phyloP scores from a whole-genome alignment of 768 basidiomycete species.

The Mycena indigotica region DNA sequence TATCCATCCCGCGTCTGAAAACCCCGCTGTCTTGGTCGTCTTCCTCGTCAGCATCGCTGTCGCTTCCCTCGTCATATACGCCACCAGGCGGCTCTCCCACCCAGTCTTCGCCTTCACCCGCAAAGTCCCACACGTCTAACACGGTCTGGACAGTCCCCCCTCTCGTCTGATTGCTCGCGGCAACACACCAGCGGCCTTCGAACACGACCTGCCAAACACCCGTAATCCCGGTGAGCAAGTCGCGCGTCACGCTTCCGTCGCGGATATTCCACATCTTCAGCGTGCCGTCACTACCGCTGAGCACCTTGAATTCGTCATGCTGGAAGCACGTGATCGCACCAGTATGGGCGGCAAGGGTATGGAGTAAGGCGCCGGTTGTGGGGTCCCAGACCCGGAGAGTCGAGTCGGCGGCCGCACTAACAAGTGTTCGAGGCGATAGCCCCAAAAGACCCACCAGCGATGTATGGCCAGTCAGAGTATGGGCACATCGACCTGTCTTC shows the following conservation, averaged over 20 bases:
- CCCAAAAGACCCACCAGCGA: slow-evolving; percentile 94
- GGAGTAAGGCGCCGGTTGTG: slow-evolving; percentile 73
- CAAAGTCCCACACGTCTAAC: slow-evolving; percentile 91
- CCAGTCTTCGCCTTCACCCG: slow-evolving; percentile 76
- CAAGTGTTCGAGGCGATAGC: slow-evolving; percentile 85
- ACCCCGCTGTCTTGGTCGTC: slow-evolving; percentile 41
- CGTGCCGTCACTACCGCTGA: slow-evolving; percentile 93
- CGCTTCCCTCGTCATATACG: slow-evolving; percentile 70
- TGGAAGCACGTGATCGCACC: slow-evolving; percentile 99
- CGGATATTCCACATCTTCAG: slow-evolving; percentile 97
- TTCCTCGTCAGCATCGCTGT: slow-evolving; percentile 58
- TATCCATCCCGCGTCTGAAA: slow-evolving; percentile 14
- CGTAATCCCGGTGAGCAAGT: slow-evolving; percentile 86
- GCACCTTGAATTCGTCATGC: slow-evolving; percentile 96
- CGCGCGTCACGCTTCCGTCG: slow-evolving; percentile 83
- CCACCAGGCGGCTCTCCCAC: slow-evolving; percentile 76
- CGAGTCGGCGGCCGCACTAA: slow-evolving; percentile 95
- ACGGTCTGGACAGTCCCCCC: slow-evolving; percentile 68
- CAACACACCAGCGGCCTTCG: slow-evolving; percentile 92
- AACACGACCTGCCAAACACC: slow-evolving; percentile 99
- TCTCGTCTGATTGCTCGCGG: slow-evolving; percentile 70
- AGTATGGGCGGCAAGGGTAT: slow-evolving; percentile 86
- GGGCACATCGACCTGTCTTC: slow-evolving; percentile 74
- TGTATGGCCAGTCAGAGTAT: slow-evolving; percentile 86
- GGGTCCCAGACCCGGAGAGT: slow-evolving; percentile 96